phyloP scores from a whole-genome alignment of 352 stramenopile species.

The Plasmopara halstedii region DNA sequence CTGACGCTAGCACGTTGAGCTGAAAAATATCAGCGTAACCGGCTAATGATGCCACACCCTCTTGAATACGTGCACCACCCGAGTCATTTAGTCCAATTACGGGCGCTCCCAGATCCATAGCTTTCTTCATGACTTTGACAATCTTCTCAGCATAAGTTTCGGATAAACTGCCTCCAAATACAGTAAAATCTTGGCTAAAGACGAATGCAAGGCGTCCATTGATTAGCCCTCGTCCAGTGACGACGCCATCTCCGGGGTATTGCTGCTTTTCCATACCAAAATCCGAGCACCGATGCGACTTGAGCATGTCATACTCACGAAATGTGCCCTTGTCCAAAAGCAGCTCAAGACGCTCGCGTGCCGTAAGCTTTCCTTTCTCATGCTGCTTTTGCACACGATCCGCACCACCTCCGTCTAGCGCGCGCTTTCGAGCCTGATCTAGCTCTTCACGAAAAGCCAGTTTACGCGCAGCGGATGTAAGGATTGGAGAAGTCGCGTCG shows the following conservation, averaged over 20 bases:
- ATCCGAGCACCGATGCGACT: conserved; percentile 94
- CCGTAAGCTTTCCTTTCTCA: conserved; percentile 94
- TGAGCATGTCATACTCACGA: conserved; percentile 95
- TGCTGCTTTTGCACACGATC: conserved; percentile 89
- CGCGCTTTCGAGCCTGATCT: conserved; percentile 54
- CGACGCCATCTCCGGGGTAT: conserved; percentile 92
- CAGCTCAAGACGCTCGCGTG: conserved; percentile 92
- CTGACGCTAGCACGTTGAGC: conserved; percentile 93
- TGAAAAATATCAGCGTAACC: conserved; percentile 99
- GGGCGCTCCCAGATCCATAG: conserved; percentile 90
- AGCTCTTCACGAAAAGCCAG: conserved; percentile 66
- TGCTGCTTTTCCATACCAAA: conserved; percentile 95
- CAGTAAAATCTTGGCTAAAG: conserved; percentile 97
- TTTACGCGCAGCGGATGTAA: conserved; percentile 56
- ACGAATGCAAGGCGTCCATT: conserved; percentile 95
- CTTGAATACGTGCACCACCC: conserved; percentile 96
- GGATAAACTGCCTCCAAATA: conserved; percentile 94
- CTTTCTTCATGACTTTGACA: conserved; percentile 99
- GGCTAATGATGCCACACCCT: conserved; percentile 94
- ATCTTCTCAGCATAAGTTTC: conserved; percentile 98
- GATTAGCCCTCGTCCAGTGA: conserved; percentile 92
- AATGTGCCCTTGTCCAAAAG: conserved; percentile 95
- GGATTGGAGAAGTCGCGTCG: conserved; percentile 20
- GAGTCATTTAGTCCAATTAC: conserved; percentile 98
- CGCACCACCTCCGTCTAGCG: conserved; percentile 84